Evolutionary conservation across 1,139 yeast genomes (phyloP).

Genomic region (Meyerozyma smithsonii): DNA sequence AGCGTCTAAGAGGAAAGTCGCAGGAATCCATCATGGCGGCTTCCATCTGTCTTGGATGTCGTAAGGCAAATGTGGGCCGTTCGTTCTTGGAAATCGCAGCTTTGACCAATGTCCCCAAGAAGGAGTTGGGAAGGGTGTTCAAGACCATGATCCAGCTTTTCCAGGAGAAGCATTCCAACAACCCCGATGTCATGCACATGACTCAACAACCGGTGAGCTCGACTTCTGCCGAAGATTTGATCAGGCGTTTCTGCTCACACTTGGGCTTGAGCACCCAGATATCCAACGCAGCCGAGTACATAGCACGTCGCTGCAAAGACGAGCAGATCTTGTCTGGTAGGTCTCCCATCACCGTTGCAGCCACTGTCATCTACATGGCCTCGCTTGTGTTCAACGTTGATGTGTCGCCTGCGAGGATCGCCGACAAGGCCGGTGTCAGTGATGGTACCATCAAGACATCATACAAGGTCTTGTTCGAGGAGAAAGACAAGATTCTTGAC

Average conservation of each 20-base stretch:
- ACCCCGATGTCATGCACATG: conserved; percentile 56
- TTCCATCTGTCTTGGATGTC: conserved; percentile 88
- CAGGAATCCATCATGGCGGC: conserved; percentile 97
- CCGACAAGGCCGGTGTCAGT: conserved; percentile 95
- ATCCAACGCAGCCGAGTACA: conserved; percentile 89
- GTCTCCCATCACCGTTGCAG: conserved; percentile 96
- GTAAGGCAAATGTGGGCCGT: conserved; percentile 92
- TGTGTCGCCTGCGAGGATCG: conserved; percentile 69
- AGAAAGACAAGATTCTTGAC: conserved; percentile 67
- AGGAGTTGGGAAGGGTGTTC: conserved; percentile 87
- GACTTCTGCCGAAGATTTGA: conserved; percentile 89
- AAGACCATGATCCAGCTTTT: conserved; percentile 76
- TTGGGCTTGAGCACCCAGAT: conserved; percentile 81
- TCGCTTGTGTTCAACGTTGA: conserved; percentile 74
- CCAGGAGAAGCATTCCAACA: conserved; percentile 55
- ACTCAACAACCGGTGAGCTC: conserved; percentile 41
- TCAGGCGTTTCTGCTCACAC: conserved; percentile 94
- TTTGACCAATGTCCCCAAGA: conserved; percentile 86
- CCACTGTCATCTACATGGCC: conserved; percentile 94
- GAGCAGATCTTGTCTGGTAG: conserved; percentile 95
- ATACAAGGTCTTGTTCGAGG: conserved; percentile 77
- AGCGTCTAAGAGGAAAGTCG: conserved; percentile 82
- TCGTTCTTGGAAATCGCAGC: conserved; percentile 96
- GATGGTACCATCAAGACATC: conserved; percentile 96
- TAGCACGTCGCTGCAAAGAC: conserved; percentile 84